phyloP scores from a whole-genome alignment of 768 basidiomycete species.

The Boletus barrowsii region DNA sequence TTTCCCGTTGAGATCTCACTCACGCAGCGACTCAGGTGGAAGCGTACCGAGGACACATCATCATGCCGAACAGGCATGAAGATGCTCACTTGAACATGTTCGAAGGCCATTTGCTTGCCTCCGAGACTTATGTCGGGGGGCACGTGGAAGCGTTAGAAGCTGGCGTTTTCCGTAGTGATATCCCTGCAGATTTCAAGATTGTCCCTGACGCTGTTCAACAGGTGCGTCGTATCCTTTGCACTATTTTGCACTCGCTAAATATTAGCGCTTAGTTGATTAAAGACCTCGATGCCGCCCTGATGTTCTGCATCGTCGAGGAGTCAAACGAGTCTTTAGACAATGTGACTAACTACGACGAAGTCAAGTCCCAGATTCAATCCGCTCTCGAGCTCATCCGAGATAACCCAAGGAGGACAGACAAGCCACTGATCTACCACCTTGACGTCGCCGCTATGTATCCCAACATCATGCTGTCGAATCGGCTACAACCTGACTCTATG shows the following conservation, averaged over 20 bases:
- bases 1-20: neutral
- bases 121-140: constrained; percentile 98
- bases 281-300: constrained; percentile 88
- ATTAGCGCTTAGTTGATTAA: constrained; percentile 70
- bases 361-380: constrained; percentile 72
- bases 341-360: constrained; percentile 94
- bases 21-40: constrained; percentile 67
- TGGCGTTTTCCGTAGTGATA: constrained; percentile 96
- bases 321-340: constrained; percentile 71
- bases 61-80: constrained; percentile 98
- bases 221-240: constrained; percentile 39
- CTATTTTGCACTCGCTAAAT: neutral
- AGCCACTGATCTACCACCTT: constrained; percentile 95
- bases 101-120: constrained; percentile 93
- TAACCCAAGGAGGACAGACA: constrained; percentile 83
- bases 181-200: constrained; percentile 91
- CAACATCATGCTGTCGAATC: constrained; percentile 99
- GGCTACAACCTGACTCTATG: constrained; percentile 96
- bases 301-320: constrained; percentile 86
- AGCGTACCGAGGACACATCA: constrained; percentile 86
- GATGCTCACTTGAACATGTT: constrained; percentile 90
- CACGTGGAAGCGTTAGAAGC: constrained; percentile 99
- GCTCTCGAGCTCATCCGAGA: constrained; percentile 90
- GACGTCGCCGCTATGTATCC: constrained; percentile 99
- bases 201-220: constrained; percentile 82